Evolutionary conservation across 106 monocot genomes (phyloP).

Genomic region (Dendrobium catenatum): DNA sequence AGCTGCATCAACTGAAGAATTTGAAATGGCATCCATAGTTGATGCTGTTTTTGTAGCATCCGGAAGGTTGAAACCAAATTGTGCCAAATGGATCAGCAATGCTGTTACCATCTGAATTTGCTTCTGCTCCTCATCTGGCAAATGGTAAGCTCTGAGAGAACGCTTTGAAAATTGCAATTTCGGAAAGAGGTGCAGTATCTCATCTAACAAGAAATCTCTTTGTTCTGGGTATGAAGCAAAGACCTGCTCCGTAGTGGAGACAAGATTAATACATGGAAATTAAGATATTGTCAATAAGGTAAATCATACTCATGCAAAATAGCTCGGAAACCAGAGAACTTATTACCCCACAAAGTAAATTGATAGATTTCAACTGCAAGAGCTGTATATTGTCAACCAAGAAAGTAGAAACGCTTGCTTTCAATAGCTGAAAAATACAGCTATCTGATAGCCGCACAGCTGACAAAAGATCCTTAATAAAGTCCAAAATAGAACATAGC

Average conservation of each 20-base stretch:
- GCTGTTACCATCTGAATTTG: slow-evolving; percentile 99
- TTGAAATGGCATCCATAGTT: slow-evolving; percentile 44
- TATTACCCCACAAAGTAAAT: slow-evolving; percentile 73
- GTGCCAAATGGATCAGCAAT: slow-evolving; percentile 83
- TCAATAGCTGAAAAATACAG: slow-evolving; percentile 83
- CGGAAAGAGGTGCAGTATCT: slow-evolving; percentile 76
- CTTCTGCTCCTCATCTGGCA: slow-evolving; percentile 92
- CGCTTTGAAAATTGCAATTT: slow-evolving; percentile 89
- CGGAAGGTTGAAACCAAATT: slow-evolving; percentile 69
- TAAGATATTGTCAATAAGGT: background rate
- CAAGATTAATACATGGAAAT: background rate
- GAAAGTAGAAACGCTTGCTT: slow-evolving; percentile 86
- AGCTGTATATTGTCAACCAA: slow-evolving; percentile 91
- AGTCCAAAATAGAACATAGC: slow-evolving; percentile 73
- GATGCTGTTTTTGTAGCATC: slow-evolving; percentile 40
- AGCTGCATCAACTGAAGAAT: slow-evolving; percentile 47
- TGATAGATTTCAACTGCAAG: slow-evolving; percentile 86
- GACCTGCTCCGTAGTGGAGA: slow-evolving; percentile 40
- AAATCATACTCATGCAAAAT: slow-evolving; percentile 3
- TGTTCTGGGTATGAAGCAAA: slow-evolving; percentile 83
- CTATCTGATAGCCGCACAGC: slow-evolving; percentile 83
- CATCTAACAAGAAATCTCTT: slow-evolving; percentile 79
- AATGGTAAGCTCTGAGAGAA: slow-evolving; percentile 71
- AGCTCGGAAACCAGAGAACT: background rate
- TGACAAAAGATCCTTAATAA: slow-evolving; percentile 71